These are phyloP conservation scores for Hapsidospora chrysogenum DNA, from an alignment of 495 filamentous ascomycete species.

Conservation along the genomic window DNA sequence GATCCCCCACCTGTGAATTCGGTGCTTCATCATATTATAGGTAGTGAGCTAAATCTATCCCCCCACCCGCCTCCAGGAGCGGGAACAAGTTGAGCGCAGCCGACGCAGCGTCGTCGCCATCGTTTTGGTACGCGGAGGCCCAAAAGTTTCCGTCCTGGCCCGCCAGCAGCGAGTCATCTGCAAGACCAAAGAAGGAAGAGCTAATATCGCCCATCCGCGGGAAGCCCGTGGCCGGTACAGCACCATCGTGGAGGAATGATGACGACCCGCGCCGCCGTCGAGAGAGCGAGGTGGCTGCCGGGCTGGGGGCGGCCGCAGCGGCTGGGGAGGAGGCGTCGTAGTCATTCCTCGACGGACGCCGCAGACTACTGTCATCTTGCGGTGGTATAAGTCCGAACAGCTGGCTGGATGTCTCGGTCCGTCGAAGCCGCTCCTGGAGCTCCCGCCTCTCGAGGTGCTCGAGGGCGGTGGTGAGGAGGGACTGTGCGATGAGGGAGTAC, in stretches of 20 bases:
- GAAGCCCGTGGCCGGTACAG: neutral
- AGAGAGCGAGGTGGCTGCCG: neutral
- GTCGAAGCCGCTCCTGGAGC: slow-evolving; percentile 16
- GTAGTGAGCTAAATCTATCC: slow-evolving; percentile 2
- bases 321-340: neutral
- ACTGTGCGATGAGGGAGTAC: slow-evolving; percentile 28
- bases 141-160: neutral
- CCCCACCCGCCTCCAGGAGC: slow-evolving; percentile 1
- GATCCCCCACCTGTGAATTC: too few relatives aligned
- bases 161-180: neutral
- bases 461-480: slow-evolving; percentile 19
- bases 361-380: neutral
- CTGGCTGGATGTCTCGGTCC: slow-evolving; percentile 24
- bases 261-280: neutral
- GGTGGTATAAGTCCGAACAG: slow-evolving; percentile 20
- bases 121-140: too few relatives aligned
- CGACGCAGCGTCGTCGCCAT: neutral
- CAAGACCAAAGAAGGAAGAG: neutral
- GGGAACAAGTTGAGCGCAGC: slow-evolving; percentile 2
- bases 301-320: neutral
- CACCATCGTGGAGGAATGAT: neutral
- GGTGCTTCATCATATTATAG: too few relatives aligned
- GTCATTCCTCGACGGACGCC: too few relatives aligned
- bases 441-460: slow-evolving; percentile 21
- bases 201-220: neutral